A percentile compares a stretch with the other conserved stretches of the same genome.
These are phyloP conservation scores for Naegleria gruberi DNA, from an alignment of 208 protist species.

Conservation along the genomic window DNA sequence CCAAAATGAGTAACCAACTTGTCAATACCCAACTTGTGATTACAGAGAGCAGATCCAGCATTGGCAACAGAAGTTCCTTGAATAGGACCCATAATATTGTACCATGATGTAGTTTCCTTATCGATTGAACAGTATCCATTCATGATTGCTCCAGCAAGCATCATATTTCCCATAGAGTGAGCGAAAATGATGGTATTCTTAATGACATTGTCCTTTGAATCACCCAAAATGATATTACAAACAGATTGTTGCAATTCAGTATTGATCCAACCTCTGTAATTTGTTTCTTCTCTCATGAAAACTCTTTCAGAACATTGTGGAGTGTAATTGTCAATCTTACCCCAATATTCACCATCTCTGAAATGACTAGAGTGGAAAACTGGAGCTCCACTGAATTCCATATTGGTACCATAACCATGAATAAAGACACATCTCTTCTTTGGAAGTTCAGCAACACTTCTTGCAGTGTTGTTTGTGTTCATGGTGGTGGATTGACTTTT, in stretches of 20 bases:
- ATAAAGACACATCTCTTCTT: neutral
- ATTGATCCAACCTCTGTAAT: neutral
- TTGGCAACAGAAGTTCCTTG: too few relatives aligned
- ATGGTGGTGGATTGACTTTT: too few relatives aligned
- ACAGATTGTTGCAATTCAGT: neutral
- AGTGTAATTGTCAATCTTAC: neutral
- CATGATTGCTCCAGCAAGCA: neutral
- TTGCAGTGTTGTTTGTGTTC: too few relatives aligned
- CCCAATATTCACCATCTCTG: too few relatives aligned
- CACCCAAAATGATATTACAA: neutral
- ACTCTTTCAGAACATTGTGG: neutral
- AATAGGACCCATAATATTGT: neutral
- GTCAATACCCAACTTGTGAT: too few relatives aligned
- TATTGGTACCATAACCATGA: neutral
- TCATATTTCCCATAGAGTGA: neutral
- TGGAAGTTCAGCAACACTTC: too few relatives aligned
- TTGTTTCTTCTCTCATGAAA: neutral
- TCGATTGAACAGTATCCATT: neutral
- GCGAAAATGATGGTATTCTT: neutral
- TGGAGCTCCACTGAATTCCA: too few relatives aligned
- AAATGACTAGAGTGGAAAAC: neutral
- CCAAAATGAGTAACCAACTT: too few relatives aligned
- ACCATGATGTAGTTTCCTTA: neutral
- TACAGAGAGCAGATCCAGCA: too few relatives aligned
- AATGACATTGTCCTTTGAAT: neutral